Evolutionary conservation across 805 yeast species (phyloP), one percentile per base, ranked within the genome.

Genomic region (Candida silvatica): DNA sequence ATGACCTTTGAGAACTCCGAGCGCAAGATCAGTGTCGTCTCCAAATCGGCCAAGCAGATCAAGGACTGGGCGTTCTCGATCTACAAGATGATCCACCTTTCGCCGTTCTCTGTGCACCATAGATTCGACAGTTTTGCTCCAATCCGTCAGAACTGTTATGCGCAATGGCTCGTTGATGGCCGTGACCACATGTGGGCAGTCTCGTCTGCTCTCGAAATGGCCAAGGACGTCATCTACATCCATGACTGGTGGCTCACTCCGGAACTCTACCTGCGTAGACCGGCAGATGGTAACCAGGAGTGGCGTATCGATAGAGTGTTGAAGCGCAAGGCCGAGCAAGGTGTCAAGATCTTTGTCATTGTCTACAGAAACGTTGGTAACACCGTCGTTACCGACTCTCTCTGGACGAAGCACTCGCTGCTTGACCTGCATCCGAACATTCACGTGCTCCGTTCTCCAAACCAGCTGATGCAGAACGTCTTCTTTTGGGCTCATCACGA

Each of bases 181-280:
- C 69, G 99, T 49, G 99, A 92, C 57, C 84, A 92, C 56, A 81
- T 86, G 63, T 92, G 97, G 97, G 94, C 97, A 2, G 77, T 87
- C 3, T 82, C 95, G 20, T 77, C 87, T 8, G 98, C 97, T 0
- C 64, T 92, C 36, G 86, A 82, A 45, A 80, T 84, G 83, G 97
- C 98, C 0, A 77, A 78, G 45, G 97, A 92, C 63, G 90, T 82
- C 1, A 80, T 92, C 23, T 92, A 79, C 54, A 86, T 92, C 33
- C 97, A 92, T 51, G 99, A 90, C 51, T 92, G 99, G 99, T 92
- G 98, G 98, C 65, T 92, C 18, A 74, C 90, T 4, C 99, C 99
- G 0, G 98, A 92, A 56, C 54, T 92, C 3, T 94, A 92, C 49
- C 64, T 92, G 61, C 72, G 98, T 43, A 67, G 99, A 34, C 98